Evolutionary conservation across 306 rosid species (phyloP).

Genomic region (Benincasa hispida): DNA sequence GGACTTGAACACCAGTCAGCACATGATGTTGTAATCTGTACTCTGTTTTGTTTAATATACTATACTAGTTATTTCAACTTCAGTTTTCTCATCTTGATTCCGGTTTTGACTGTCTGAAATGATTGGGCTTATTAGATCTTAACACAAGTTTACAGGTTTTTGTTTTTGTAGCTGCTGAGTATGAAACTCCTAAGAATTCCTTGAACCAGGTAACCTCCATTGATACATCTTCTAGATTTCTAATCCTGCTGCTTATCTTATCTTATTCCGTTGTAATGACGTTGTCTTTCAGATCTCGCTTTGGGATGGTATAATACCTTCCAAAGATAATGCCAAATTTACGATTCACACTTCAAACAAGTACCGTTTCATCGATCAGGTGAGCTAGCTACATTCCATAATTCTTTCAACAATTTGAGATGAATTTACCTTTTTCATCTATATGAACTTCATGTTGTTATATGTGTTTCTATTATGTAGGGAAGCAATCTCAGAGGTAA

Average conservation of each 20-base stretch:
- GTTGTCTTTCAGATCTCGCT: constrained; percentile 40
- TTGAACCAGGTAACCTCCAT: constrained; percentile 36
- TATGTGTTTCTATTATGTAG: constrained; percentile 14
- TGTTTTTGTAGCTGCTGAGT: constrained; percentile 55
- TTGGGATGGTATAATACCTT: constrained; percentile 69
- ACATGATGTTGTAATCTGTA: background rate
- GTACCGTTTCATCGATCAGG: constrained; percentile 53
- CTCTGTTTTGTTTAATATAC: background rate
- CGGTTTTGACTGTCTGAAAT: background rate
- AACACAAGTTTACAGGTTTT: constrained; percentile 30
- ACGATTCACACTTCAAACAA: constrained; percentile 61
- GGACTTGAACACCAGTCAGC: background rate
- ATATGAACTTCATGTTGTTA: background rate
- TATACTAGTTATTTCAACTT: background rate
- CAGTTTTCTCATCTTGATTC: background rate
- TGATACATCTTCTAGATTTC: background rate
- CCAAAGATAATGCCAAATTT: constrained; percentile 54
- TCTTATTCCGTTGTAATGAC: constrained; percentile 6
- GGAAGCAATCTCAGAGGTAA: constrained; percentile 63
- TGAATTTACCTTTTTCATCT: background rate
- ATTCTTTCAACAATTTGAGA: background rate
- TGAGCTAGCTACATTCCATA: background rate
- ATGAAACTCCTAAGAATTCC: constrained; percentile 37
- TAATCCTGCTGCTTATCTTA: background rate
- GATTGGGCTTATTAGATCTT: background rate